Conservation (phyloP, 1,284 basidiomycete species). For the Fomitopsis palustris region DNA sequence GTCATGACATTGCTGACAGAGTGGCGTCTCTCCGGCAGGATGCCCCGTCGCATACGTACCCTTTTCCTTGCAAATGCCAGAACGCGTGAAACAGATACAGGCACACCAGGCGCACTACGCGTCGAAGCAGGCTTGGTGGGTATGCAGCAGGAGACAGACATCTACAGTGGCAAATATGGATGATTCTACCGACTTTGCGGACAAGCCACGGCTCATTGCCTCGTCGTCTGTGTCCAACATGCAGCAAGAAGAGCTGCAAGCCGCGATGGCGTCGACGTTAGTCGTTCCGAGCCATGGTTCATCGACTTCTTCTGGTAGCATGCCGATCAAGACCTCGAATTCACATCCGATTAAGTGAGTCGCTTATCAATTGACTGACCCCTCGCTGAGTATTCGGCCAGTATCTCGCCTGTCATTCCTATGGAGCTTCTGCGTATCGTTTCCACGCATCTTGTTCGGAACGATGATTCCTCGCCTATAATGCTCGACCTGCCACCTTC, state of each 20-base stretch:
- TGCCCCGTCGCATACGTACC: slow-evolving; percentile 63
- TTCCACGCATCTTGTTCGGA: slow-evolving; percentile 46
- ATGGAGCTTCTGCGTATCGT: slow-evolving; percentile 53
- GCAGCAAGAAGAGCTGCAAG: slow-evolving; percentile 46
- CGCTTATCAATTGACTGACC: not conserved
- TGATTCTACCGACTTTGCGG: not conserved
- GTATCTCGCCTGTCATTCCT: slow-evolving; percentile 66
- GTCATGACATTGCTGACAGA: not conserved
- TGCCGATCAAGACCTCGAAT: slow-evolving; percentile 66
- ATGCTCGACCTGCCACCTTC: slow-evolving; percentile 33
- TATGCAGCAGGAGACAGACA: slow-evolving; percentile 21
- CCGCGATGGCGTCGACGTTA: slow-evolving; percentile 47
- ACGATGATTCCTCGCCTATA: slow-evolving; percentile 32
- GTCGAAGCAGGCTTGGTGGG: slow-evolving; percentile 53
- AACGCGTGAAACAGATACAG: slow-evolving; percentile 57
- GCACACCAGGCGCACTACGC: slow-evolving; percentile 53
- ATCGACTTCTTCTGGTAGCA: slow-evolving; percentile 5
- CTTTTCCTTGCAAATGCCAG: slow-evolving; percentile 66
- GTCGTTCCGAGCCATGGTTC: slow-evolving; percentile 25
- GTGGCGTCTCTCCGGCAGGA: slow-evolving; percentile 36
- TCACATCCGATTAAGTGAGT: slow-evolving; percentile 83
- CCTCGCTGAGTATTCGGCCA: not conserved
- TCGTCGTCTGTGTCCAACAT: slow-evolving; percentile 29
- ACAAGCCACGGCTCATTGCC: slow-evolving; percentile 19
- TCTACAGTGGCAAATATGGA: not conserved